Conservation (phyloP, 192 early-diverging fungal species). For the Mortierella alpina region DNA sequence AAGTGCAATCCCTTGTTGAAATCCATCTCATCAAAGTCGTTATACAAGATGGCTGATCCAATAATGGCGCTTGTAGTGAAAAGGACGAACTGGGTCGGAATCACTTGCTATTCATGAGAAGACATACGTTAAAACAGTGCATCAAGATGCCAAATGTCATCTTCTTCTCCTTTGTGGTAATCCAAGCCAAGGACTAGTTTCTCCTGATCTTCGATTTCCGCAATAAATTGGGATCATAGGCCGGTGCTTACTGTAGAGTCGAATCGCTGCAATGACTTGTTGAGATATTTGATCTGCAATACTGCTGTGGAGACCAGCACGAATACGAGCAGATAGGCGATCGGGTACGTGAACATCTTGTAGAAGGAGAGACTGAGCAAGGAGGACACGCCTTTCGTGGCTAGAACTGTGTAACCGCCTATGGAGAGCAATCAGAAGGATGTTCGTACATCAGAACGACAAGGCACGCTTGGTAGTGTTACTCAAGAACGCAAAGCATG, state of each 20-base stretch:
- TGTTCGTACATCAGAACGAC: slow-evolving; percentile 13
- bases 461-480: neutral
- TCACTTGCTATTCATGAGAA: slow-evolving; percentile 60
- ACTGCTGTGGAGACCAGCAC: slow-evolving; percentile 71
- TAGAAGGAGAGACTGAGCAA: slow-evolving; percentile 71
- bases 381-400: slow-evolving; percentile 77
- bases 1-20: slow-evolving; percentile 59
- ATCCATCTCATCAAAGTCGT: slow-evolving; percentile 70
- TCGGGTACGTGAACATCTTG: slow-evolving; percentile 71
- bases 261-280: slow-evolving; percentile 72
- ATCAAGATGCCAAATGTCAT: too few relatives aligned
- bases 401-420: slow-evolving; percentile 80
- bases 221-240: neutral
- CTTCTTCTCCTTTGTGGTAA: neutral
- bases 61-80: slow-evolving; percentile 78
- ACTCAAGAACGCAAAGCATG: neutral
- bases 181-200: too few relatives aligned
- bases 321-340: slow-evolving; percentile 71
- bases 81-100: slow-evolving; percentile 82
- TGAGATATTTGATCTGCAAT: slow-evolving; percentile 73
- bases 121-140: too few relatives aligned
- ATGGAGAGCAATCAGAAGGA: neutral
- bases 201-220: too few relatives aligned
- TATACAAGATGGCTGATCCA: slow-evolving; percentile 74
- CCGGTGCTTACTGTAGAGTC: slow-evolving; percentile 65